These are phyloP conservation scores for Coprinellus micaceus DNA, from an alignment of 768 basidiomycete species.

Conservation along the genomic window DNA sequence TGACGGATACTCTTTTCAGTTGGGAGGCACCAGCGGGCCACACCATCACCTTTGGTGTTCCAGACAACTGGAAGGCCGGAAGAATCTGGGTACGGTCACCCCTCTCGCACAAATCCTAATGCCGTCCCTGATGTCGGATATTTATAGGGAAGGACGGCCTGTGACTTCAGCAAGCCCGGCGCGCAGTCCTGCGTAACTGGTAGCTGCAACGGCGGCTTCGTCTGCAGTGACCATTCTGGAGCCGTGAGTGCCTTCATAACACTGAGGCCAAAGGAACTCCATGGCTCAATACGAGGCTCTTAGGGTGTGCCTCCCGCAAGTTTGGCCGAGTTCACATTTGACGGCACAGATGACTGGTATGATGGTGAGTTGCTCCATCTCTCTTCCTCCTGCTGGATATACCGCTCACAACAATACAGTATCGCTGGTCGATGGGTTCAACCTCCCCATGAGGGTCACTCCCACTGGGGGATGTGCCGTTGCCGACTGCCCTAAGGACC, in stretches of 20 bases:
- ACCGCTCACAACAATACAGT: conserved; percentile 29
- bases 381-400: neutral
- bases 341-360: conserved; percentile 47
- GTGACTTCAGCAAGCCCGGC: conserved; percentile 49
- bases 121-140: neutral
- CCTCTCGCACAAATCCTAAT: neutral
- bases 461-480: conserved; percentile 53
- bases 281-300: neutral
- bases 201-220: conserved; percentile 61
- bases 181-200: conserved; percentile 55
- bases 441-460: conserved; percentile 54
- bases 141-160: conserved; percentile 51
- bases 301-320: conserved; percentile 61
- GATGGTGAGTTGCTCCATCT: conserved; percentile 40
- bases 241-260: conserved; percentile 40
- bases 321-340: conserved; percentile 62
- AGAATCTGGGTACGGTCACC: conserved; percentile 44
- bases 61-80: conserved; percentile 61
- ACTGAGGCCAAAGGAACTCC: too few species aligned
- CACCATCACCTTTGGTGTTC: conserved; percentile 45
- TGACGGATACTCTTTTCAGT: conserved; percentile 15
- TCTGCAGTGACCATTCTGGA: conserved; percentile 44
- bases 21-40: conserved; percentile 38
- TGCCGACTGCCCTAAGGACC: conserved; percentile 57
- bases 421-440: conserved; percentile 63